Evolutionary conservation across 2,329 filamentous ascomycete species (phyloP), one percentile per base, ranked within the genome.

Genomic region (Diaporthe helianthi): DNA sequence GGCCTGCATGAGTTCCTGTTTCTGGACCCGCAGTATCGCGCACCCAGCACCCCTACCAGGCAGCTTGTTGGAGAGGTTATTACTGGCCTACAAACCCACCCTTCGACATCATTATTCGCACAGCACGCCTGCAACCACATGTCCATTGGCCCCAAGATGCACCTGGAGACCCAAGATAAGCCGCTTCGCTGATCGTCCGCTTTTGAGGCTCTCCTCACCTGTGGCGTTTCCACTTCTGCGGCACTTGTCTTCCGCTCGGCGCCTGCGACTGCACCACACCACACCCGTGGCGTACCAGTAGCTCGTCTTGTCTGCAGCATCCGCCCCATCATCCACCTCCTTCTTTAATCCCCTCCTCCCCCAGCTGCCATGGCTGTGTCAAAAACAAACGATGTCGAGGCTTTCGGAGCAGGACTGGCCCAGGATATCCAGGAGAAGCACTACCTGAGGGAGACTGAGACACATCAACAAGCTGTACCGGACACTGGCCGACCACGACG

Each of bases 371-470:
- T 71, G 70, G 51, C 67, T 51, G 36, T 49, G 17, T 44, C 46
- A 26, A 44, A 58, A 22, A 41, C 33, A 44, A 70, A 67, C 53
- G 60, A 71, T 58, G 69, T 69, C 69, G 71, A 67, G 69, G 55
- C 65, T 52, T 24, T 72, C 52, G 71, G 65, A 52, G 60, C 65
- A 67, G 46, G 54, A 47, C 17, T 36, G 29, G 12, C 71, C 54
- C 66, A 52, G 44, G 69, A 67, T n/a, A 55, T 60, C 69, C 71
- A 72, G 71, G 71, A 72, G 71, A 72, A 72, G 71, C 68, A 68
- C 65, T 38, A 29, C 41, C 66, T 68, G 65, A 70, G 65, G 65
- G 68, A 70, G 60, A 70, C 24, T 60, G 68, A 70, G 60, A 70
- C 24, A 66, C 54, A 67, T 26, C 69, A 58, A 29, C 69, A 69